Evolutionary conservation across 129 eudicot genomes (phyloP).

Genomic region (Centaurea solstitialis): DNA sequence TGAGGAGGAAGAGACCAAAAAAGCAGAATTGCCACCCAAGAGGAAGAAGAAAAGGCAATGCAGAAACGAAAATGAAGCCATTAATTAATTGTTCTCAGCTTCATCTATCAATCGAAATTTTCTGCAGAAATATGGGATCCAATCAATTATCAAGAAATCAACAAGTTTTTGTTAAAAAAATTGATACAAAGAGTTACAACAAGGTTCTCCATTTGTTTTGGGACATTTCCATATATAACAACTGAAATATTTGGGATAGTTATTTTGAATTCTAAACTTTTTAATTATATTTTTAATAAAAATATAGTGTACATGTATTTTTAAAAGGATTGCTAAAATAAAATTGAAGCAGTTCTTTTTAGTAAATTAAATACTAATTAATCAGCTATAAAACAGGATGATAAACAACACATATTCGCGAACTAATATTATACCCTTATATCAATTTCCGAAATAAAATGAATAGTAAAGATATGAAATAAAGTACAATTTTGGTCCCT

Average conservation of each 20-base stretch:
- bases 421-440: too few species aligned
- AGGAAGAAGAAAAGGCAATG: conserved; percentile 51
- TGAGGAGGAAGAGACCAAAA: conserved; percentile 47
- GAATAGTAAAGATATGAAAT: too few species aligned
- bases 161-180: not conserved
- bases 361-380: not conserved
- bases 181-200: not conserved
- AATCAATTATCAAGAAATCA: not conserved
- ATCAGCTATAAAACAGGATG: too few species aligned
- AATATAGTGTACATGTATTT: too few species aligned
- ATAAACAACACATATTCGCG: too few species aligned
- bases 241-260: not conserved
- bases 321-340: not conserved
- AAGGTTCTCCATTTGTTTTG: not conserved
- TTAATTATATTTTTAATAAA: too few species aligned
- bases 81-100: conserved; percentile 21
- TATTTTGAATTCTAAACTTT: too few species aligned
- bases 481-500: too few species aligned
- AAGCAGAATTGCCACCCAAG: conserved; percentile 22
- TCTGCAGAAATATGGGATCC: not conserved
- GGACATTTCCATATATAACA: not conserved
- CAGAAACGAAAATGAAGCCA: conserved; percentile 40
- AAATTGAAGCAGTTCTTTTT: not conserved
- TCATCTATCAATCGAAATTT: conserved; percentile 10
- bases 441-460: too few species aligned